These are phyloP conservation scores for Colletotrichum nymphaeae DNA, from an alignment of 2,329 filamentous ascomycete genomes.

Conservation along the genomic window DNA sequence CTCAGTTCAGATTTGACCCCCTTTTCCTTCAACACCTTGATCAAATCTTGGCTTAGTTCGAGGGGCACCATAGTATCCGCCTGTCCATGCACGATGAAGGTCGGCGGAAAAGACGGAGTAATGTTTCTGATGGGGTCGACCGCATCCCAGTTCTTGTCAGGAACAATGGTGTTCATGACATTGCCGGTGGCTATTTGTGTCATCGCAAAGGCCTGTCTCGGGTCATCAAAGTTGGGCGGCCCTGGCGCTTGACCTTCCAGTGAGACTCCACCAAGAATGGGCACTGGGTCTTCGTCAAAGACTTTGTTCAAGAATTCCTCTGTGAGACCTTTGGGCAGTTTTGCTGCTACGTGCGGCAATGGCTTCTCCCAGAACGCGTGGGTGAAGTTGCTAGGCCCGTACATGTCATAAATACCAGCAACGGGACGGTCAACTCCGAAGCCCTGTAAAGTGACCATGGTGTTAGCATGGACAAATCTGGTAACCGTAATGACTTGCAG, in stretches of 20 bases:
- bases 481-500: neutral
- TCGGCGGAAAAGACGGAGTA: conserved; percentile 46
- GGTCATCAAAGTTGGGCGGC: conserved; percentile 48
- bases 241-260: conserved; percentile 51
- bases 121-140: conserved; percentile 51
- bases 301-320: conserved; percentile 47
- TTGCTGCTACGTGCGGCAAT: conserved; percentile 44
- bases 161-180: conserved; percentile 48
- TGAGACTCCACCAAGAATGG: conserved; percentile 51
- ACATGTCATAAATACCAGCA: conserved; percentile 53
- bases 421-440: conserved; percentile 48
- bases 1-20: conserved; percentile 49
- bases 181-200: conserved; percentile 53
- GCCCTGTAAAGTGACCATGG: conserved; percentile 40
- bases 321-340: conserved; percentile 41
- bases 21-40: conserved; percentile 39
- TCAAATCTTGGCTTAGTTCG: conserved; percentile 47
- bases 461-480: neutral
- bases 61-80: conserved; percentile 52
- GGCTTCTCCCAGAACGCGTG: conserved; percentile 49
- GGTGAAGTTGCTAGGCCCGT: conserved; percentile 53
- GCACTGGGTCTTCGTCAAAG: conserved; percentile 49
- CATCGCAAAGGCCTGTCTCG: conserved; percentile 52
- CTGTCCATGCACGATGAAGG: conserved; percentile 54
- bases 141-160: conserved; percentile 39